phyloP scores from a whole-genome alignment of 768 basidiomycete species.

The Mycena rebaudengoi region DNA sequence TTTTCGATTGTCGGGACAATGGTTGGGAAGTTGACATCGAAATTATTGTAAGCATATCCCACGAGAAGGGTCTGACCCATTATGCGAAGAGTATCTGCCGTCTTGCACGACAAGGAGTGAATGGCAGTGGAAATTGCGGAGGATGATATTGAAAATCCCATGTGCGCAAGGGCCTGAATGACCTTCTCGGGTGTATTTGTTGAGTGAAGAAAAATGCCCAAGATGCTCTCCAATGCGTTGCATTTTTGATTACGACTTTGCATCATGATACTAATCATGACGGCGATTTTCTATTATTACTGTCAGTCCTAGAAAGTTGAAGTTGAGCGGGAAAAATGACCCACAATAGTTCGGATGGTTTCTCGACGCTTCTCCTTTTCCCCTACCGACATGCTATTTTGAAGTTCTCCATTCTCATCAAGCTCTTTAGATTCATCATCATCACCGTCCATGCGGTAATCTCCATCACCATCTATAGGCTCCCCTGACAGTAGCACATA shows the following conservation, averaged over 20 bases:
- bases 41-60: constrained; percentile 27
- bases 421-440: too few species aligned
- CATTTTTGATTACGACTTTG: constrained; percentile 11
- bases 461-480: too few species aligned
- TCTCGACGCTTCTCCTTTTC: too few species aligned
- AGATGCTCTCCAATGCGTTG: constrained; percentile 28
- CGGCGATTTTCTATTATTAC: constrained; percentile 5
- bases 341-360: too few species aligned
- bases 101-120: constrained; percentile 20
- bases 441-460: too few species aligned
- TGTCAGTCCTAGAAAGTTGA: too few species aligned
- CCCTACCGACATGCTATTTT: too few species aligned
- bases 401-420: too few species aligned
- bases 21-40: constrained; percentile 28
- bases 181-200: constrained; percentile 33
- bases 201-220: constrained; percentile 36
- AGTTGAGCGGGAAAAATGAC: too few species aligned
- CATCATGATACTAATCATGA: constrained; percentile 15
- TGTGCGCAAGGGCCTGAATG: constrained; percentile 27
- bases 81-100: background rate
- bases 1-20: constrained; percentile 20
- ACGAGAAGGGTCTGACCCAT: constrained; percentile 19
- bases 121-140: constrained; percentile 27
- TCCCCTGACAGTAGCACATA: too few species aligned
- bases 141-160: constrained; percentile 31